A percentile compares a stretch with the other conserved stretches of the same genome.
These are phyloP conservation scores for Chaetoscypha palmicola DNA, from an alignment of 2,329 filamentous ascomycete genomes.

Conservation along the genomic window DNA sequence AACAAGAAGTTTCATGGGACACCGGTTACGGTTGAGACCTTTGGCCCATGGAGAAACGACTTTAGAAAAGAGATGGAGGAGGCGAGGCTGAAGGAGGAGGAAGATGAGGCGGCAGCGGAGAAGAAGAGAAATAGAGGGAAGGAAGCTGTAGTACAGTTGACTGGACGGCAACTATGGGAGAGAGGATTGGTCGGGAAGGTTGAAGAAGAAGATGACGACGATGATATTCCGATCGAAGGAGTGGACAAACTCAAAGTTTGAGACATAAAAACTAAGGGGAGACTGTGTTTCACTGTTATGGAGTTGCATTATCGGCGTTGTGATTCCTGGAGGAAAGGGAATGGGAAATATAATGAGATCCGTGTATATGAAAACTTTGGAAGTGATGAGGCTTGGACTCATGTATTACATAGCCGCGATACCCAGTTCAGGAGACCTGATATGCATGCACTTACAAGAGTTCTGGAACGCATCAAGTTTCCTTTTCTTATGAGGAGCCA, in stretches of 20 bases:
- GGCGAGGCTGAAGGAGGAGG: slow-evolving; percentile 57
- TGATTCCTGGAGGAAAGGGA: too few species aligned
- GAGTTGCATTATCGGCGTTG: slow-evolving; percentile 18
- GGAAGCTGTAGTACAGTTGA: slow-evolving; percentile 62
- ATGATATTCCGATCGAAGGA: slow-evolving; percentile 53
- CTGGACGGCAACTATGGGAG: slow-evolving; percentile 74
- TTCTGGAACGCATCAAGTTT: too few species aligned
- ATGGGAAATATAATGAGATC: too few species aligned
- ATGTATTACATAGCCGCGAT: too few species aligned
- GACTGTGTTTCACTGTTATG: too few species aligned
- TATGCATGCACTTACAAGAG: too few species aligned
- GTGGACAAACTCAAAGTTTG: slow-evolving; percentile 60
- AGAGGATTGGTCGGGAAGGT: slow-evolving; percentile 60
- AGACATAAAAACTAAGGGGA: background rate
- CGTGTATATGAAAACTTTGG: too few species aligned
- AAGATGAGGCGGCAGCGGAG: slow-evolving; percentile 72
- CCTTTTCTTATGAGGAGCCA: too few species aligned
- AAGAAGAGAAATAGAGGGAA: slow-evolving; percentile 72
- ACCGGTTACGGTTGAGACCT: slow-evolving; percentile 78
- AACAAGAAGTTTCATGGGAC: slow-evolving; percentile 95
- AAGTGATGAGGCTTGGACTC: too few species aligned
- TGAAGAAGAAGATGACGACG: slow-evolving; percentile 61
- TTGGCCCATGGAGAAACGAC: slow-evolving; percentile 70
- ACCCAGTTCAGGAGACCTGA: too few species aligned
- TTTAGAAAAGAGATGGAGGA: slow-evolving; percentile 81